Evolutionary conservation across 2,329 filamentous ascomycete genomes (phyloP).

Genomic region (Colletotrichum lindemuthianum): DNA sequence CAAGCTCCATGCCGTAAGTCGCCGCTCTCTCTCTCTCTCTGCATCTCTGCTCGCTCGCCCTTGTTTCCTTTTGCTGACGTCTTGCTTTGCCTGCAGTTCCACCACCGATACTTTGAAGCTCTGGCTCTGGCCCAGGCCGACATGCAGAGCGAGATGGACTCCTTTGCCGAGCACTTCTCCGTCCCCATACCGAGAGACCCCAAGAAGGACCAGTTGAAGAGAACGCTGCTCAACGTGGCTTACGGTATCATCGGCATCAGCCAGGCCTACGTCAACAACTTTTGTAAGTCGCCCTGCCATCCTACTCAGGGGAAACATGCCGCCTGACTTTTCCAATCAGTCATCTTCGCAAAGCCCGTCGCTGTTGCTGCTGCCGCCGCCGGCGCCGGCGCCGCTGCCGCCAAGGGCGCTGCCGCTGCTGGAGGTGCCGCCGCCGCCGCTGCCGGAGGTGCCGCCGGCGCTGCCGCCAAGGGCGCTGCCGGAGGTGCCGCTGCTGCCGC

Average conservation of each 20-base stretch:
- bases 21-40: too few relatives aligned
- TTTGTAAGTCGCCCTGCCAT: too few relatives aligned
- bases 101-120: constrained; percentile 20
- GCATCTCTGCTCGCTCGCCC: not conserved
- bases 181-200: not conserved
- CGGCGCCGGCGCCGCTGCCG: too few relatives aligned
- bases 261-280: constrained; percentile 10
- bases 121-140: constrained; percentile 8
- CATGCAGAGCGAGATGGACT: constrained; percentile 15
- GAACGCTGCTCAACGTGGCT: constrained; percentile 13
- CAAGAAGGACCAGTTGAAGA: not conserved
- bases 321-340: constrained; percentile 3
- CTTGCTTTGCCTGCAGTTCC: constrained; percentile 3
- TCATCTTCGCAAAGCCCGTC: constrained; percentile 7
- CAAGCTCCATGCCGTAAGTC: constrained; percentile 18
- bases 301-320: not conserved
- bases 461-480: too few relatives aligned
- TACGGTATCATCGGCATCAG: constrained; percentile 12
- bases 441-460: too few relatives aligned
- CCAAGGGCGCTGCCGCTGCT: too few relatives aligned
- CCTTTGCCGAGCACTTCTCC: constrained; percentile 9
- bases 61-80: too few relatives aligned
- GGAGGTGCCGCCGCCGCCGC: too few relatives aligned
- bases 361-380: not conserved
- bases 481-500: too few relatives aligned